Base-by-base conservation (phyloP, 139 green algal genomes). In the Chlorokybus atmophyticus region DNA sequence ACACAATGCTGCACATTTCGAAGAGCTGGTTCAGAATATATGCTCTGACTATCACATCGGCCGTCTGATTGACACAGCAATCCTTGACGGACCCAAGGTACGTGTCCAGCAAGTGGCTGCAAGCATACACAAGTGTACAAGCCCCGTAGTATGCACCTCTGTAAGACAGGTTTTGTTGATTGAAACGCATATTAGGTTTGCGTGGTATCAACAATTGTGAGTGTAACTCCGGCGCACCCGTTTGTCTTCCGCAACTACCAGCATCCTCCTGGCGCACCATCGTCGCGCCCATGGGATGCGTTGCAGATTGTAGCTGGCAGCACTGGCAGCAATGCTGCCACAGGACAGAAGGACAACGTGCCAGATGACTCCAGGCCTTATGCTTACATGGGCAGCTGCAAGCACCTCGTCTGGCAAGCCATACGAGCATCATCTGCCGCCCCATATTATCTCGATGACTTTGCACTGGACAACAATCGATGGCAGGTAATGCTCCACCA, bases 211-310 rank as follows among this genome's bases (percentile, higher is more conserved):
- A 93, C 89, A 2, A 72, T 92, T 32, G 76, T 80, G 3, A 85
- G 65, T 52, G 57, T 82, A 40, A 72, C 68, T 4, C 89, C 89
- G 1, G 82, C 85, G 1, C 56, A 58, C 0, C 87, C 87, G 47
- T 95, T 83, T 55, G 53, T 94, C 24, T 96, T 97, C 75, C 64
- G 85, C 23, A 90, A 86, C 67, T 93, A 91, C 59, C 71, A 93
- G 71, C 35, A 44, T 14, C 35, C 35, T 10, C 35, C 35, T 21
- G 35, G 35, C 10, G 35, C 35, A 14, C 10, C 14, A 14, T 10
- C 10, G 10, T 14, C 10, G 10, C 35, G 10, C 35, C 10, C 35
- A 14, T 44, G 35, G 35, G 35, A 44, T 44, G 35, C 35, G 35
- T 14, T 44, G 35, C 35, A 44, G 35, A 14, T 44, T 14, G 35